phyloP scores from a whole-genome alignment of 768 basidiomycete genomes.

The Termitomyces sp. region DNA sequence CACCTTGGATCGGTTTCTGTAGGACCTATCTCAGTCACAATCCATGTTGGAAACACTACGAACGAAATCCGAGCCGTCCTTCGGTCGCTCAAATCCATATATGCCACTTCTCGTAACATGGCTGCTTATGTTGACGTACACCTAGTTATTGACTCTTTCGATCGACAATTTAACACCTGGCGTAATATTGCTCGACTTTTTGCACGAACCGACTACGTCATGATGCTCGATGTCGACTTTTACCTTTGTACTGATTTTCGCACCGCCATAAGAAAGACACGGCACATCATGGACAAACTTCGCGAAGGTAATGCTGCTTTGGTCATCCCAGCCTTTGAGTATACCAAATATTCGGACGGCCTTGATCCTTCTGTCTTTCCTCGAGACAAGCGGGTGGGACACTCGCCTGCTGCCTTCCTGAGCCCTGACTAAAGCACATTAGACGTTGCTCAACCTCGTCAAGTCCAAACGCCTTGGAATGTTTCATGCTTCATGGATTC shows the following conservation, averaged over 20 bases:
- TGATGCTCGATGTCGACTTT: slow-evolving; percentile 93
- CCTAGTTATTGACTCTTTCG: slow-evolving; percentile 75
- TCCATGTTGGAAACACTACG: slow-evolving; percentile 60
- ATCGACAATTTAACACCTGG: slow-evolving; percentile 88
- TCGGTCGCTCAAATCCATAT: slow-evolving; percentile 57
- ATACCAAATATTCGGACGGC: slow-evolving; percentile 58
- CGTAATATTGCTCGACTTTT: slow-evolving; percentile 82
- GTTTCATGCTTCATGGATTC: slow-evolving; percentile 75
- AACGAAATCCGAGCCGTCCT: slow-evolving; percentile 44
- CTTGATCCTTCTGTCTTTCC: slow-evolving; percentile 57
- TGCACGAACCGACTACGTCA: slow-evolving; percentile 76
- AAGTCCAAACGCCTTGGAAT: slow-evolving; percentile 52
- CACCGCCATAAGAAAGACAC: slow-evolving; percentile 40
- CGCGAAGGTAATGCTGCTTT: slow-evolving; percentile 60
- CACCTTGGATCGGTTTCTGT: neutral
- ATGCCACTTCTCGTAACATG: slow-evolving; percentile 63
- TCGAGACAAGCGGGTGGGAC: slow-evolving; percentile 54
- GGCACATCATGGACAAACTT: slow-evolving; percentile 39
- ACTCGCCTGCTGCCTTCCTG: neutral
- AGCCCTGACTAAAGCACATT: neutral
- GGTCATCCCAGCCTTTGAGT: slow-evolving; percentile 86
- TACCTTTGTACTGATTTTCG: slow-evolving; percentile 80
- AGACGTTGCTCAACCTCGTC: slow-evolving; percentile 59
- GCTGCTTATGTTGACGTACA: slow-evolving; percentile 75
- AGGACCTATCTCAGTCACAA: slow-evolving; percentile 84